Percentiles rank a stretch among this genome's conserved stretches.
Conservation (phyloP, 2,329 filamentous ascomycete species). For the Cercospora sojina region DNA sequence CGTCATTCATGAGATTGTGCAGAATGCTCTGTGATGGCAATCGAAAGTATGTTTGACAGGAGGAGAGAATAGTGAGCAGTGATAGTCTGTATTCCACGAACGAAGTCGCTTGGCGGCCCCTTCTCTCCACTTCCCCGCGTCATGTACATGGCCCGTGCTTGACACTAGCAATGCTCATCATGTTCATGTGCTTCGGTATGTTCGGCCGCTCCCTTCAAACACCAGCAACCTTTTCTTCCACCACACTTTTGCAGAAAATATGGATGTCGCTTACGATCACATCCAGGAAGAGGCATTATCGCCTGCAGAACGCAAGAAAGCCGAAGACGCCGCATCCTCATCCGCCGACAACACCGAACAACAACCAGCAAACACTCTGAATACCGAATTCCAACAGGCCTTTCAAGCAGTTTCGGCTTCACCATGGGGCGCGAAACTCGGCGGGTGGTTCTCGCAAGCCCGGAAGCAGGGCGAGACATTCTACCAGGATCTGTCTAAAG, state of each 20-base stretch:
- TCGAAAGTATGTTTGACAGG: not conserved
- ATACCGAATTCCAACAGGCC: slow-evolving; percentile 87
- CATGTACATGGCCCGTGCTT: not conserved
- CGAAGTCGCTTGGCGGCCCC: not conserved
- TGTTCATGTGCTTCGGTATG: not conserved
- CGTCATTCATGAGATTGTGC: not conserved
- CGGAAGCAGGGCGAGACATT: slow-evolving; percentile 89
- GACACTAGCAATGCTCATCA: not conserved
- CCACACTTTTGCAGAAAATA: slow-evolving; percentile 41
- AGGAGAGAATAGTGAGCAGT: not conserved
- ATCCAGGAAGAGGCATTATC: slow-evolving; percentile 78
- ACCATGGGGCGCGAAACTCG: slow-evolving; percentile 85
- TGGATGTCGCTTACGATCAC: slow-evolving; percentile 98
- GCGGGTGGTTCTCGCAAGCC: slow-evolving; percentile 86
- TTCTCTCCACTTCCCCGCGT: slow-evolving; percentile 4
- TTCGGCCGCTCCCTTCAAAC: not conserved
- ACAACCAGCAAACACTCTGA: slow-evolving; percentile 52
- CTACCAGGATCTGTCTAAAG: slow-evolving; percentile 77
- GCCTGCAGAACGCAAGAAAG: slow-evolving; percentile 45
- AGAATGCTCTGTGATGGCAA: not conserved
- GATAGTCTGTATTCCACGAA: not conserved
- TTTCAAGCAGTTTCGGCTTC: slow-evolving; percentile 91
- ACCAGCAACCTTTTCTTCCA: not conserved
- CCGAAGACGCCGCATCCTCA: slow-evolving; percentile 6
- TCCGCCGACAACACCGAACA: slow-evolving; percentile 23